These are phyloP conservation scores for Mrakia frigida DNA, from an alignment of 768 basidiomycete species.

Conservation along the genomic window DNA sequence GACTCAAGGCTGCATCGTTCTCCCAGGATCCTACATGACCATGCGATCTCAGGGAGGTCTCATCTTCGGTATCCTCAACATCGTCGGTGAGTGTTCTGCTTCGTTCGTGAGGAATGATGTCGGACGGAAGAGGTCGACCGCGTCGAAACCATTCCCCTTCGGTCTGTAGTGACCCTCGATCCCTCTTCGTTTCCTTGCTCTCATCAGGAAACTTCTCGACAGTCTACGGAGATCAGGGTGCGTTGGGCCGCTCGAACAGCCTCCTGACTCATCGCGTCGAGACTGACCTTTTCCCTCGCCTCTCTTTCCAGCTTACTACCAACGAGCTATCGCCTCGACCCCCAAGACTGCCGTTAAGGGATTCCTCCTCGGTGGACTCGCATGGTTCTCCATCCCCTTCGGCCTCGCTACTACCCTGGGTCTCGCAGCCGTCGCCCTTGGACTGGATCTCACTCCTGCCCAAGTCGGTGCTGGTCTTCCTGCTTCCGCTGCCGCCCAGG, in stretches of 20 bases:
- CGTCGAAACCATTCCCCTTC: too few relatives aligned
- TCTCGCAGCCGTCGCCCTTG: slow-evolving; percentile 76
- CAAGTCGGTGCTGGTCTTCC: slow-evolving; percentile 81
- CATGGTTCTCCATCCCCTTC: slow-evolving; percentile 90
- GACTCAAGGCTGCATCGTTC: too few relatives aligned
- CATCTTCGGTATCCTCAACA: slow-evolving; percentile 81
- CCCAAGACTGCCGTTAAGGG: slow-evolving; percentile 84
- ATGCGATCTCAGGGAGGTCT: slow-evolving; percentile 71
- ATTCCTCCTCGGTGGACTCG: slow-evolving; percentile 79
- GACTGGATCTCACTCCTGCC: slow-evolving; percentile 50
- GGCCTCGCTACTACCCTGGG: slow-evolving; percentile 78
- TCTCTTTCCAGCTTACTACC: slow-evolving; percentile 72
- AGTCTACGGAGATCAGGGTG: slow-evolving; percentile 34
- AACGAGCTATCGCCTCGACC: slow-evolving; percentile 69
- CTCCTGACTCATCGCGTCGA: slow-evolving; percentile 58
- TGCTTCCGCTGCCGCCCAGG: slow-evolving; percentile 74
- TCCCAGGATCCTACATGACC: slow-evolving; percentile 68
- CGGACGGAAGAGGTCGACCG: too few relatives aligned
- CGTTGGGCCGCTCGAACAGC: slow-evolving; percentile 47
- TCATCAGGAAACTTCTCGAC: slow-evolving; percentile 61
- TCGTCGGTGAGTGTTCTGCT: slow-evolving; percentile 7
- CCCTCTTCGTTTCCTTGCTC: too few relatives aligned
- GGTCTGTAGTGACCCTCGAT: too few relatives aligned
- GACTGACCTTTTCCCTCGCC: slow-evolving; percentile 28
- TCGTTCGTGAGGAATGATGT: too few relatives aligned